Evolutionary conservation across 495 filamentous ascomycete species (phyloP), one percentile per base, ranked within the genome.

Genomic region (Cryomyces minteri): DNA sequence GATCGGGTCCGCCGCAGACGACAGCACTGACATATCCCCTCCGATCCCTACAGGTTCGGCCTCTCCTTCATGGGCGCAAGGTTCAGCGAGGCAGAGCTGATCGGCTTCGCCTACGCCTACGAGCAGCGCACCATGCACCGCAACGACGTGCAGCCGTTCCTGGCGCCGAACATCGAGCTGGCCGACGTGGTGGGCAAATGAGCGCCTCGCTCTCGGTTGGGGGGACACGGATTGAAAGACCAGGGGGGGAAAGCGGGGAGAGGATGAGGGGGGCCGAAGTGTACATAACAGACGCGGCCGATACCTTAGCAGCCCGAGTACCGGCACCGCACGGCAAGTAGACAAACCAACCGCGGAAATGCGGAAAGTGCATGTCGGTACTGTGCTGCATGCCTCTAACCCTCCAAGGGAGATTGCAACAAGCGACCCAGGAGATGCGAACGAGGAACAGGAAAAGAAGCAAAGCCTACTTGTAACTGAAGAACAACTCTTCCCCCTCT

Each of bases 401-500:
- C 18, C 18, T 25, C 18, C 18, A 25, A 25, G 18, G 18, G 1
- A 25, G 18, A 1, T 25, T 25, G 2, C 18, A 25, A 25, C 18
- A 2, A 25, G 18, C 18, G 18, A 25, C 18, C 18, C 18, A 25
- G 18, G 18, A 25, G 18, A 1, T 25, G 18, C 2, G 18, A 25
- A 25, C 1, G 18, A 25, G 18, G 18, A 25, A 2, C 18, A 25
- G 18, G 18, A 25, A 2, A 25, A 25, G 18, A 25, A 25, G 18
- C 1, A 25, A 25, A 25, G 18, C 40, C 8, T 69, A 72, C 37
- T 69, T 69, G 52, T 83, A 83, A 58, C 81, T 68, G 54, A 84
- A 84, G 51, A 81, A 79, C 5, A 86, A 58, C 54, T 86, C 81
- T 33, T 80, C 71, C 11, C 80, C 79, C 1, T 65, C 62, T 34